phyloP scores from a whole-genome alignment of 768 basidiomycete species.

The Hysterangium stoloniferum region DNA sequence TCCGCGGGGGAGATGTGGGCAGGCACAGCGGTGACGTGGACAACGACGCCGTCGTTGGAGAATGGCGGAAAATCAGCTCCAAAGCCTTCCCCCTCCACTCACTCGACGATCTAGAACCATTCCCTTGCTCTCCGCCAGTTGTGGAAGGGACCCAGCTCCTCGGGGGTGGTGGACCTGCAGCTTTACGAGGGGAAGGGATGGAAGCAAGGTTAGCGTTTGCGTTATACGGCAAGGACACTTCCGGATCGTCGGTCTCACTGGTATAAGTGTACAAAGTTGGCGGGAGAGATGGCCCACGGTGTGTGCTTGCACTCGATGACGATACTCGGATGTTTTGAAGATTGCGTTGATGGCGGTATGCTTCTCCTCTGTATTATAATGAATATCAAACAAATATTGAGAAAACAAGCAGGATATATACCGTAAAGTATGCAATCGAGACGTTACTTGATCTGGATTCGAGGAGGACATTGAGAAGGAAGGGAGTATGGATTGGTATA shows the following conservation, averaged over 20 bases:
- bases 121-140: slow-evolving; percentile 20
- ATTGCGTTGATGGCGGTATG: slow-evolving; percentile 61
- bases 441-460: slow-evolving; percentile 30
- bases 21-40: slow-evolving; percentile 12
- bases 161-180: slow-evolving; percentile 46
- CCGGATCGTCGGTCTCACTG: not conserved
- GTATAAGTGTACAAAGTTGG: slow-evolving; percentile 12
- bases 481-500: too few species aligned
- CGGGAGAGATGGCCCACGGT: slow-evolving; percentile 39
- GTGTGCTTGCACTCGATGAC: slow-evolving; percentile 17
- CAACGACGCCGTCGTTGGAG: slow-evolving; percentile 14
- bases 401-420: slow-evolving; percentile 19
- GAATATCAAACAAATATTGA: not conserved
- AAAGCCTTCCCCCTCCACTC: slow-evolving; percentile 52
- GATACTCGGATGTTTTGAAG: slow-evolving; percentile 25
- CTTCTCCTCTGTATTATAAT: slow-evolving; percentile 48
- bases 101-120: too few species aligned
- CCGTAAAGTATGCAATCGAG: slow-evolving; percentile 47
- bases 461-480: too few species aligned
- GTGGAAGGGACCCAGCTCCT: slow-evolving; percentile 45
- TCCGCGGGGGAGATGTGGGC: slow-evolving; percentile 9
- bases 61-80: slow-evolving; percentile 38
- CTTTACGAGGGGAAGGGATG: not conserved
- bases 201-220: not conserved
- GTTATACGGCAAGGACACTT: too few species aligned